Conservation (phyloP, 192 early-diverging fungal species). For the Linnemannia exigua region DNA sequence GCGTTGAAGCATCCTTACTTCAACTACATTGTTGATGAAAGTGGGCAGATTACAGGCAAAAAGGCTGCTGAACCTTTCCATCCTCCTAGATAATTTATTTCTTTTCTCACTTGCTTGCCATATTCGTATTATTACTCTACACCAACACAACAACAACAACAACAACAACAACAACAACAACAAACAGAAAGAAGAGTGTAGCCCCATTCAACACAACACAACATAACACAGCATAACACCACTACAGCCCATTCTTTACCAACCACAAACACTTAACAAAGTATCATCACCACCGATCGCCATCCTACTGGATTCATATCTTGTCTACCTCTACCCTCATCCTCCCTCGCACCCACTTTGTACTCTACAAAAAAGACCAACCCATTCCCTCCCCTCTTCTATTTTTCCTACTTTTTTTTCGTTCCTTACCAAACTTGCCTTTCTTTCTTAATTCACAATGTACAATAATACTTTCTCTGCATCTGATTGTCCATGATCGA, state of each 20-base stretch:
- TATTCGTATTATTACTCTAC: background rate
- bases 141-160: no score
- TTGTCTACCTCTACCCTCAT: background rate
- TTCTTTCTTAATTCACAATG: background rate
- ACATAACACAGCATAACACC: no score
- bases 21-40: constrained; percentile 64
- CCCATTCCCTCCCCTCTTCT: background rate
- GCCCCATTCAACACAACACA: no score
- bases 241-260: no score
- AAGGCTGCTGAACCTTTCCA: background rate
- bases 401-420: background rate
- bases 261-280: no score
- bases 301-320: no score
- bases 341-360: background rate
- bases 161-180: no score
- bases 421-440: background rate
- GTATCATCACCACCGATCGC: no score
- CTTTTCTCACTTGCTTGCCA: background rate
- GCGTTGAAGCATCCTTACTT: constrained; percentile 93
- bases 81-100: constrained; percentile 3
- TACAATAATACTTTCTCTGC: background rate
- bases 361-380: background rate
- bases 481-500: no score
- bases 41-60: constrained; percentile 41
- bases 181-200: no score